Evolutionary conservation across 441 rosid genomes (phyloP).

Genomic region (Arabidopsis hybrid): DNA sequence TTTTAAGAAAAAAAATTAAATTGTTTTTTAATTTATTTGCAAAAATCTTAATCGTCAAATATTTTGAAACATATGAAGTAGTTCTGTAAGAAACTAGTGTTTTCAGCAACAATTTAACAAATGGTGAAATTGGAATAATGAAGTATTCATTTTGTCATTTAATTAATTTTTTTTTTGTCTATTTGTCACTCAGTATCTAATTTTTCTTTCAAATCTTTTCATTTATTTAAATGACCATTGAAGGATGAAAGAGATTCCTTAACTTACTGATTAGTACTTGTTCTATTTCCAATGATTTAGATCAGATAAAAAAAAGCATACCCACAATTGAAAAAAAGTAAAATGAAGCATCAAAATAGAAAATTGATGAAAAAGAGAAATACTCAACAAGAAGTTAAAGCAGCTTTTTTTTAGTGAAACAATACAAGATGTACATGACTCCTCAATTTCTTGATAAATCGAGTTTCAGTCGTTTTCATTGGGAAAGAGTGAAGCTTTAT

Average conservation of each 20-base stretch:
- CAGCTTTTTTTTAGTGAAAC: conserved; percentile 17
- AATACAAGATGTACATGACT: conserved; percentile 6
- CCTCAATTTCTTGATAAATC: conserved; percentile 10
- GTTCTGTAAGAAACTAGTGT: too few species aligned
- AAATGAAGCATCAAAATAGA: conserved; percentile 12
- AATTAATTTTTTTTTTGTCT: too few species aligned
- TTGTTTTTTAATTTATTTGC: too few species aligned
- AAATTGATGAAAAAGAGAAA: not conserved
- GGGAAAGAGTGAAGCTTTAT: conserved; percentile 19
- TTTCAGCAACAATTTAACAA: too few species aligned
- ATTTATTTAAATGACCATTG: not conserved
- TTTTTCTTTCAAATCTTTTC: not conserved
- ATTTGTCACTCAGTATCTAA: too few species aligned
- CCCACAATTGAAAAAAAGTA: not conserved
- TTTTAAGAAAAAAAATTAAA: too few species aligned
- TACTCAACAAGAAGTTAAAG: conserved; percentile 16
- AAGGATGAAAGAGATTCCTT: conserved; percentile 17
- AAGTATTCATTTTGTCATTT: too few species aligned
- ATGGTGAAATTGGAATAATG: too few species aligned
- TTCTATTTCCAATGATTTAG: conserved; percentile 5
- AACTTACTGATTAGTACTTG: conserved; percentile 6
- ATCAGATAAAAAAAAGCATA: conserved; percentile 10
- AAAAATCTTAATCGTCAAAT: too few species aligned
- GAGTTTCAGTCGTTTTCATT: conserved; percentile 24
- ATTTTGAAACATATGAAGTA: too few species aligned